These are phyloP conservation scores for Suillus spraguei DNA, from an alignment of 768 basidiomycete species.

Conservation along the genomic window DNA sequence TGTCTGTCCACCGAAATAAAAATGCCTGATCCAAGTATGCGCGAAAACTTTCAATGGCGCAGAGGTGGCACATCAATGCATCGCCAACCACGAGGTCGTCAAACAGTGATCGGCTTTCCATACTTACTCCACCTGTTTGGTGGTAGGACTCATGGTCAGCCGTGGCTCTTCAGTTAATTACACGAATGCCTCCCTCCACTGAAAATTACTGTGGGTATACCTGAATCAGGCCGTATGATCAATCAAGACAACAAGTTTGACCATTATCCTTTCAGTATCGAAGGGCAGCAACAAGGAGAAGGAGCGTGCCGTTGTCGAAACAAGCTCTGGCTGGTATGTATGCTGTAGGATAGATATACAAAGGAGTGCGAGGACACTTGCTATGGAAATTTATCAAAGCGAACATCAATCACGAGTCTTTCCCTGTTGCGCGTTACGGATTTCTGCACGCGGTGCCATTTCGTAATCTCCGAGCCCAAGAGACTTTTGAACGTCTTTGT, in stretches of 20 bases:
- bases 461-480: constrained; percentile 74
- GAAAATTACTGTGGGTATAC: too few relatives aligned
- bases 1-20: too few relatives aligned
- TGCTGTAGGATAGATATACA: neutral
- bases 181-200: too few relatives aligned
- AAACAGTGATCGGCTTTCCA: too few relatives aligned
- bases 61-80: too few relatives aligned
- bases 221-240: neutral
- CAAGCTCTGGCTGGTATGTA: neutral
- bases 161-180: too few relatives aligned
- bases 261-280: neutral
- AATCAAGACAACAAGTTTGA: neutral
- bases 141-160: too few relatives aligned
- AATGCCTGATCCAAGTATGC: too few relatives aligned
- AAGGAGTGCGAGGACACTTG: neutral
- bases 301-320: neutral
- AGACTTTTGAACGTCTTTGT: constrained; percentile 78
- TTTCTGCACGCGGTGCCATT: constrained; percentile 38
- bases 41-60: too few relatives aligned
- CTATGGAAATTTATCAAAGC: neutral
- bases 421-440: constrained; percentile 21
- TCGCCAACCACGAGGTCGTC: too few relatives aligned
- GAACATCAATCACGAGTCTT: neutral
- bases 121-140: too few relatives aligned
- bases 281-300: neutral